Conservation (phyloP, 2,329 filamentous ascomycete genomes). For the Aspergillus brunneoviolaceus region DNA sequence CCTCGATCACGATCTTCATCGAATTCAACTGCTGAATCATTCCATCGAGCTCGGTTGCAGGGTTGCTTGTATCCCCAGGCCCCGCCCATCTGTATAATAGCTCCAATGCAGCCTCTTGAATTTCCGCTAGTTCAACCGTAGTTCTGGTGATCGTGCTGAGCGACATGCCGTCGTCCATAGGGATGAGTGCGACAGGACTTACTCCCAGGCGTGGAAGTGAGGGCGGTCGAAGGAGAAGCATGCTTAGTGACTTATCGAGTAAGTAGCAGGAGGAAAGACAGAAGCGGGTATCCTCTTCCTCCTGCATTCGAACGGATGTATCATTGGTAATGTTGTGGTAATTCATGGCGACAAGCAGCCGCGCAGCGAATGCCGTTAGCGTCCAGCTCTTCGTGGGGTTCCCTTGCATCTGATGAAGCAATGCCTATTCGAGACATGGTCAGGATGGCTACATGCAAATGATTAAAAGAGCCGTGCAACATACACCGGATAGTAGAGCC, state of each 20-base stretch:
- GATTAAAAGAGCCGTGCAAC: too few species aligned
- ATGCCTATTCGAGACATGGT: too few species aligned
- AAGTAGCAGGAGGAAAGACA: constrained; percentile 1
- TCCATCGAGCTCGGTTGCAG: not conserved
- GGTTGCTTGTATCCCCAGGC: not conserved
- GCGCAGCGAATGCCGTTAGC: too few species aligned
- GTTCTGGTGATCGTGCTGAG: not conserved
- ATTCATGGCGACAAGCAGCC: too few species aligned
- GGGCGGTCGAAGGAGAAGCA: not conserved
- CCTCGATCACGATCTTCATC: not conserved
- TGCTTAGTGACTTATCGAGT: constrained; percentile 1
- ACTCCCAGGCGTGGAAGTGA: not conserved
- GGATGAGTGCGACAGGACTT: too few species aligned
- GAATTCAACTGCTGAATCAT: not conserved
- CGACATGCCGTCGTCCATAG: not conserved
- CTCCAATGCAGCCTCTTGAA: not conserved
- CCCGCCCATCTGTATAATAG: not conserved
- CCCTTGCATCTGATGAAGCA: too few species aligned
- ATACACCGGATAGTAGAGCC: too few species aligned
- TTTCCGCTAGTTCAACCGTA: not conserved
- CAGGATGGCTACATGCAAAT: too few species aligned
- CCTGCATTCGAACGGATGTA: not conserved
- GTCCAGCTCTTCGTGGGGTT: too few species aligned
- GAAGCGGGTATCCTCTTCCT: not conserved
- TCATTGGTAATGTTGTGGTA: too few species aligned